Base-by-base conservation (phyloP, 148 eudicot genomes). In the Camellia sinensis region DNA sequence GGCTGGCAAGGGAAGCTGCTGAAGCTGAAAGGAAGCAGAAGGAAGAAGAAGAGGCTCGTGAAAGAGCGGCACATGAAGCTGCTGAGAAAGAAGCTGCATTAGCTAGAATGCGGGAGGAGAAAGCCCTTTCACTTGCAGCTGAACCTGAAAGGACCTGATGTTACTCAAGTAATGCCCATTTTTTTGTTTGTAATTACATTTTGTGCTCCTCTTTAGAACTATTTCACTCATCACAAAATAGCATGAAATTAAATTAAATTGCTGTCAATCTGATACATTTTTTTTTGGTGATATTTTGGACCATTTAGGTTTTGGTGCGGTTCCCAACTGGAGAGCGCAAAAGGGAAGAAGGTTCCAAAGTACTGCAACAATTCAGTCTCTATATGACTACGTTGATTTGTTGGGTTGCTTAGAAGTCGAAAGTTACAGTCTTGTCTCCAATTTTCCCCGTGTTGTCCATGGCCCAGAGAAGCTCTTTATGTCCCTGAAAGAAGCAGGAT, bases 131-230 rank as follows among this genome's bases (percentile, higher is more conserved):
- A 48, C 85, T 96, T 62, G 98, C 98, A 66, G 85, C 86, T 71
- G 99, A 96, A 83, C 99, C 99, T 62, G 99, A 89, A 96, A 84
- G 98, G 98, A 70, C 93, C 98, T 67, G 90, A 92, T 83, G 92
- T 92, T 50, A 96, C 99, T 83, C 97, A 92, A 86, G 99, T 96
- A 92, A 86, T 59, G 52, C 78, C 43, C 52, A 21, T 74, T 41
- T 74, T 17, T 5, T 15, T n/a, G 59, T 74, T 44, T 29, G 37
- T 29, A 29, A 7, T 73, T 37, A 7, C 60, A 10, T 12, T 71
- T 72, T 52, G 29, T 21, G 3, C 60, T 72, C 21, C 14, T 50
- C 41, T 21, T 72, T 57, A 74, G 66, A 74, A 59, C 60, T 54
- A 10, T 73, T 9, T 72, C 60, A 21, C 46, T 6, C 45, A 0